Base-by-base conservation (phyloP, 768 basidiomycete genomes). In the Krasilnikovozyma curviuscula region DNA sequence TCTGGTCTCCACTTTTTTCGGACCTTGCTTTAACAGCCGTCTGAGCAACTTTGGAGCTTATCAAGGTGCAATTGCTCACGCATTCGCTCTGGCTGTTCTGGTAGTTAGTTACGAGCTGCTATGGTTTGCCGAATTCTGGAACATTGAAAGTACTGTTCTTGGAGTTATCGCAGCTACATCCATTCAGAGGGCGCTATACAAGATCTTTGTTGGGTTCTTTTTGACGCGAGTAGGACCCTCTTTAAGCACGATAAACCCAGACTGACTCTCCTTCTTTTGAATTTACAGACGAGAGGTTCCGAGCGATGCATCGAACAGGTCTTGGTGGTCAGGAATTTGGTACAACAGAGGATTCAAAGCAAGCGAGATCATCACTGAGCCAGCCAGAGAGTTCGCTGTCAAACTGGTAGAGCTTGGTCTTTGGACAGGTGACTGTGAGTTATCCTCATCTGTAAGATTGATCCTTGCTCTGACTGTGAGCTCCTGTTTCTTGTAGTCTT, bases 251-350 rank as follows among this genome's bases (percentile, higher is more conserved):
- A n/a, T n/a, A n/a, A n/a, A n/a, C n/a, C n/a, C n/a, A n/a, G n/a
- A n/a, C n/a, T n/a, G n/a, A n/a, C n/a, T n/a, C n/a, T n/a, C n/a
- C n/a, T n/a, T n/a, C n/a, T n/a, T n/a, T n/a, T n/a, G n/a, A n/a
- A n/a, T n/a, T n/a, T n/a, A n/a, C n/a, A n/a, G n/a, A 32, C 81
- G 91, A 53, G 91, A 98, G 66, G 91, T 93, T 74, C 97, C 97
- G 69, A 88, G 95, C 62, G 91, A 98, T 62, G 89, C 95, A 66
- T 88, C 86, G 28, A 95, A 97, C 67, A 73, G 84, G 19, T 88
- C 89, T 8, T 98, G 89, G 89, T 97, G 91, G 91, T 89, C 88
- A 29, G 88, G 62, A 58, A 61, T 63, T 7, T 95, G 91, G 91
- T 91, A 86, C 63, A 88, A 88, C 32, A 78, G 86, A 40, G 86